A percentile compares a stretch with the other conserved stretches of the same genome.
Evolutionary conservation across 2,329 filamentous ascomycete species (phyloP).

Genomic region (Nemania bipapillata): DNA sequence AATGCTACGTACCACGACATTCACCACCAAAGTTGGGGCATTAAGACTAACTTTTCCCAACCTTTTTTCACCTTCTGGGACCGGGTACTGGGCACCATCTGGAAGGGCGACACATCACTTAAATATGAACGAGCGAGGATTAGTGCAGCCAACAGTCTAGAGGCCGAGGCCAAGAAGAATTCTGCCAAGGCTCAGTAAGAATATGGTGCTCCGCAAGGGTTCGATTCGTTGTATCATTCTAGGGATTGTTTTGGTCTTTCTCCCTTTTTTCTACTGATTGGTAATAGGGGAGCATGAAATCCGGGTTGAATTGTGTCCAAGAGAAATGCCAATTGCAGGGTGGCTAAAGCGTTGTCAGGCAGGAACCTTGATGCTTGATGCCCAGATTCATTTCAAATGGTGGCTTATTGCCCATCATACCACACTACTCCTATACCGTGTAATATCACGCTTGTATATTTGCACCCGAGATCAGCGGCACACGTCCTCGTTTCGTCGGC

Average conservation of each 20-base stretch:
- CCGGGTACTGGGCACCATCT: constrained; percentile 80
- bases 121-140: constrained; percentile 58
- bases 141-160: constrained; percentile 54
- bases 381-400: constrained; percentile 32
- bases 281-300: constrained; percentile 31
- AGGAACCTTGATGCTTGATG: constrained; percentile 36
- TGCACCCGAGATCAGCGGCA: constrained; percentile 15
- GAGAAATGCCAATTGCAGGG: constrained; percentile 33
- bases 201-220: constrained; percentile 7
- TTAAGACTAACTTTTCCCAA: constrained; percentile 93
- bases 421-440: constrained; percentile 21
- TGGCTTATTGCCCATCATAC: constrained; percentile 21
- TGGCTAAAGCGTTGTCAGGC: constrained; percentile 31
- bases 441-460: constrained; percentile 38
- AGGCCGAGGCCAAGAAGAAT: constrained; percentile 61
- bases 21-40: constrained; percentile 98
- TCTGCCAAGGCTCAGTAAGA: constrained; percentile 47
- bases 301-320: constrained; percentile 34
- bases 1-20: constrained; percentile 98
- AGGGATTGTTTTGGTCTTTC: constrained; percentile 39
- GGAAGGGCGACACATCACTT: constrained; percentile 70
- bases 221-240: constrained; percentile 45
- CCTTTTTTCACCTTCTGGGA: constrained; percentile 98
- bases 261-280: constrained; percentile 13
- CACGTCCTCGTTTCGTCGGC: constrained; percentile 8